Percentiles rank a stretch among this genome's conserved stretches.
These are phyloP conservation scores for Boletus eberwhitei DNA, from an alignment of 768 basidiomycete species.

Conservation along the genomic window DNA sequence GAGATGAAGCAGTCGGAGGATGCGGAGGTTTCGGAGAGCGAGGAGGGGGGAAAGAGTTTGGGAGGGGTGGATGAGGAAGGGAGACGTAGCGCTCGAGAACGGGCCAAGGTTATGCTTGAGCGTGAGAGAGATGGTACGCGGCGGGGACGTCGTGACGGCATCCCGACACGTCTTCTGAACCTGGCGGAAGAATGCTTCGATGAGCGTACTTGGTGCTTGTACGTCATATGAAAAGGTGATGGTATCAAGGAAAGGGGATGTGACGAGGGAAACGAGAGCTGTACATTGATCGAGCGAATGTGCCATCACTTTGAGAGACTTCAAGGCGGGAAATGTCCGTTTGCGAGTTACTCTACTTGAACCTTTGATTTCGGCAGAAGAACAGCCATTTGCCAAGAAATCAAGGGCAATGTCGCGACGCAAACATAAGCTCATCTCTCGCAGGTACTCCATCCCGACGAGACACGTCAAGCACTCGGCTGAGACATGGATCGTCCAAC, in stretches of 20 bases:
- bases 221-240: conserved; percentile 27
- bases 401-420: conserved; percentile 16
- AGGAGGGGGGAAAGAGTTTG: conserved; percentile 25
- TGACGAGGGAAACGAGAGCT: conserved; percentile 22
- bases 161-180: conserved; percentile 16
- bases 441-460: conserved; percentile 19
- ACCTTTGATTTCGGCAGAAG: neutral
- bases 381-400: conserved; percentile 12
- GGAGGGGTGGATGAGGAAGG: conserved; percentile 26
- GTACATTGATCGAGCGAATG: conserved; percentile 29
- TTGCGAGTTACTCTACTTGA: neutral
- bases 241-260: conserved; percentile 21
- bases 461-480: conserved; percentile 21
- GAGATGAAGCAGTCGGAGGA: conserved; percentile 23
- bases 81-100: conserved; percentile 16
- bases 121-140: conserved; percentile 19
- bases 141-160: neutral
- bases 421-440: conserved; percentile 22
- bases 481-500: conserved; percentile 24
- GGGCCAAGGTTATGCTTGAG: conserved; percentile 28
- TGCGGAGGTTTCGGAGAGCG: conserved; percentile 16
- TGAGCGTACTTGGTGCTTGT: conserved; percentile 20
- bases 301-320: conserved; percentile 23
- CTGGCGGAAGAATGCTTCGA: conserved; percentile 25
- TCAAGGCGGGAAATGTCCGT: conserved; percentile 23